Evolutionary conservation across 331 rosid species (phyloP), one percentile per base, ranked within the genome.

Genomic region (Phaseolus coccineus): DNA sequence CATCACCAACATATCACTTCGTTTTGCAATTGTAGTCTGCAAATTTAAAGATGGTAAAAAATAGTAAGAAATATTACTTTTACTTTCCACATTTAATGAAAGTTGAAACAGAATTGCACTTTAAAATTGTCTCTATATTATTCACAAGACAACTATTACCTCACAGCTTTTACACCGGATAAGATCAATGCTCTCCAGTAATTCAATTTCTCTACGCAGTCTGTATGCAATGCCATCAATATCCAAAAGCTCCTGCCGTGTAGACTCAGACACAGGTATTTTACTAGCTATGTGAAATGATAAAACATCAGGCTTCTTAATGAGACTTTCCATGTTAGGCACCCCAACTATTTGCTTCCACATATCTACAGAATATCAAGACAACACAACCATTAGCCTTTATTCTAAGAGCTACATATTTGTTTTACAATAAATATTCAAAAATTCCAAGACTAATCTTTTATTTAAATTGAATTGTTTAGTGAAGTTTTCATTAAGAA

Each of bases 1-100:
- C 98, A 91, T 91, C 81, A 89, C 92, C 90, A 94, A 35, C 92
- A 90, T 94, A 86, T 94, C 96, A 75, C 97, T 91, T 81, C 97
- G 85, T 81, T 85, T 87, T 19, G 96, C 93, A 51, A 94, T 87
- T 76, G 84, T 76, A 61, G 89, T 82, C 98, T 94, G 89, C 87
- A 88, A 63, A 82, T 66, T 71, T 70, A 22, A 63, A 70, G 55
- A 77, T 37, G 65, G 30, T 44, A 16, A 84, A 30, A 79, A 59
- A 69, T 61, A 15, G 48, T 51, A 80, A 57, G 47, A 16, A 56
- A 25, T 15, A 63, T 76, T 40, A 77, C 19, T 35, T 64, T 76
- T 40, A 77, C 19, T 35, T 64, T 63, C 53, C 5, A 22, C 64
- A 79, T 62, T 76, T 53, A 31, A 68, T 40, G 66, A 69, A 67